Percentiles rank a stretch among this genome's conserved stretches.
These are phyloP conservation scores for Eleusine indica DNA, from an alignment of 176 grass and related monocot genomes.

Conservation along the genomic window DNA sequence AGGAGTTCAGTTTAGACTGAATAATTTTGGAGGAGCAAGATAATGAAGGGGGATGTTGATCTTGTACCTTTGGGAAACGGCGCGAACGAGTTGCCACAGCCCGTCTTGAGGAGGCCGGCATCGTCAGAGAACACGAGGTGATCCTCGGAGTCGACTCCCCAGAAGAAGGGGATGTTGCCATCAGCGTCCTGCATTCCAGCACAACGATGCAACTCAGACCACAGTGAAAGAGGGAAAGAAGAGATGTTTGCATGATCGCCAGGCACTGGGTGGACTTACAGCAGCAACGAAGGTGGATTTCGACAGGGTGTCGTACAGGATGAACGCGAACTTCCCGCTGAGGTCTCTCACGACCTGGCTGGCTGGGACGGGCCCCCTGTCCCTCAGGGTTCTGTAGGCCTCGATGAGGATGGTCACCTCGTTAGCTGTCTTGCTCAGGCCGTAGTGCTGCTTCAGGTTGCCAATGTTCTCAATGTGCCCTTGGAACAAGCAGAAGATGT, in stretches of 20 bases:
- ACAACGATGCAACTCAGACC: slow-evolving; percentile 4
- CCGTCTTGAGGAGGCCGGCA: slow-evolving; percentile 60
- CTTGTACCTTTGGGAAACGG: slow-evolving; percentile 20
- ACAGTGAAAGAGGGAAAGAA: background rate
- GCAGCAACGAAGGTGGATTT: slow-evolving; percentile 82
- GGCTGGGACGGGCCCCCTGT: slow-evolving; percentile 78
- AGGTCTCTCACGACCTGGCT: slow-evolving; percentile 97
- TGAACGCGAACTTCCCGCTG: slow-evolving; percentile 72
- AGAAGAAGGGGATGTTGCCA: slow-evolving; percentile 77
- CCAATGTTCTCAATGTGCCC: slow-evolving; percentile 84
- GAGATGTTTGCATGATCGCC: background rate
- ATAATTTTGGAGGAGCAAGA: background rate
- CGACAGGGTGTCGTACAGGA: slow-evolving; percentile 76
- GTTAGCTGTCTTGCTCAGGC: slow-evolving; percentile 76
- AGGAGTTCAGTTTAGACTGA: background rate
- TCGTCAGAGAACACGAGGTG: slow-evolving; percentile 75
- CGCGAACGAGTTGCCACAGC: slow-evolving; percentile 73
- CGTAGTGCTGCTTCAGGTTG: slow-evolving; percentile 89
- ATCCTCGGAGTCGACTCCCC: slow-evolving; percentile 68
- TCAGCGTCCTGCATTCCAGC: slow-evolving; percentile 55
- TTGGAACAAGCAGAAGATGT: slow-evolving; percentile 93
- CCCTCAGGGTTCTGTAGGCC: slow-evolving; percentile 88
- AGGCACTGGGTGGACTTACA: slow-evolving; percentile 49
- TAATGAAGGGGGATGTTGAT: background rate
- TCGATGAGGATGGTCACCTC: slow-evolving; percentile 88